These are phyloP conservation scores for Saprolegnia parasitica DNA, from an alignment of 352 stramenopile species.

Conservation along the genomic window DNA sequence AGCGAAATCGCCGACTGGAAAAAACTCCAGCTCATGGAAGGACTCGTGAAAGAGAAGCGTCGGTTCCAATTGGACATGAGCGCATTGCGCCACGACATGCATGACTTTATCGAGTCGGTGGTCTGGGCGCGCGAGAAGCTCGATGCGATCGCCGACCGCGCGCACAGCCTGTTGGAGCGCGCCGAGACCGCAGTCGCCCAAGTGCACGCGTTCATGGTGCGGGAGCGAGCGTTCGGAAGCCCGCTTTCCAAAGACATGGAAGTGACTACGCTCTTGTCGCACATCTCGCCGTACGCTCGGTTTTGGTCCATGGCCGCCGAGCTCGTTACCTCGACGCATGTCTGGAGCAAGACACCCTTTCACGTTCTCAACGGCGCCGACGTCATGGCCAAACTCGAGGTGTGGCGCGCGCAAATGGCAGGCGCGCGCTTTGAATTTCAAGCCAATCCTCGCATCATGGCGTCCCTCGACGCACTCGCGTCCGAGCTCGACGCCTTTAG, in stretches of 20 bases:
- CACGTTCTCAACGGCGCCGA: neutral
- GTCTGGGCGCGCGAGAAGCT: conserved; percentile 16
- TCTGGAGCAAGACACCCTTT: conserved; percentile 27
- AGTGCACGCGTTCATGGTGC: neutral
- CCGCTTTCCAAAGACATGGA: neutral
- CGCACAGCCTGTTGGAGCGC: conserved; percentile 17
- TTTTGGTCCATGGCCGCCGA: conserved; percentile 24
- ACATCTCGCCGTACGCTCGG: conserved; percentile 4
- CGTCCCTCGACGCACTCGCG: neutral
- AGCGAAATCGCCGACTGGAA: conserved; percentile 8
- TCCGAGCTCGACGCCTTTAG: conserved; percentile 4
- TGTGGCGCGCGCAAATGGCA: conserved; percentile 1
- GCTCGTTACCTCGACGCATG: conserved; percentile 2
- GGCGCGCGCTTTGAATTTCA: neutral
- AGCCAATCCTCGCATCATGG: neutral
- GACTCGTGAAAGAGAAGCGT: conserved; percentile 14
- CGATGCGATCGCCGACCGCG: conserved; percentile 10
- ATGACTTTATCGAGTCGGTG: neutral
- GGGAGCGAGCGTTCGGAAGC: conserved; percentile 8
- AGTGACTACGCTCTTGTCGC: neutral
- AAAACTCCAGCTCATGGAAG: neutral
- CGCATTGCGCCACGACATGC: neutral
- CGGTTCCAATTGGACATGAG: conserved; percentile 6
- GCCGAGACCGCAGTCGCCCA: neutral
- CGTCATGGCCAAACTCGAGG: conserved; percentile 5